Evolutionary conservation across 306 rosid genomes (phyloP), one percentile per base, ranked within the genome.

Genomic region (Begonia masoniana): DNA sequence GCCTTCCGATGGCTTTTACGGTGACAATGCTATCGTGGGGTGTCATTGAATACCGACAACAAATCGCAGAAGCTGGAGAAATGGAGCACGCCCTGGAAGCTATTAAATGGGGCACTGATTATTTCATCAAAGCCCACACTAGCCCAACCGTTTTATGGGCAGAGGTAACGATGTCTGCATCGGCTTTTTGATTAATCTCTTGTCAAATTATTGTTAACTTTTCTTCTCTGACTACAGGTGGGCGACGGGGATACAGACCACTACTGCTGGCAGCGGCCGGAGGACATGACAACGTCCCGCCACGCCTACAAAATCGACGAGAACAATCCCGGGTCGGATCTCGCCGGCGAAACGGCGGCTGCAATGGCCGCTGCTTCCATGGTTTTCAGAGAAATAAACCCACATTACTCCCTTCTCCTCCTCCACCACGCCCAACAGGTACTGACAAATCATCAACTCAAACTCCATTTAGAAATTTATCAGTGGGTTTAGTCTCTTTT

Each of bases 221-320:
- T 48, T 8, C 5, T 7, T 8, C 8, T 16, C 14, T 47, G 14
- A n/a, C 43, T 54, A 31, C 56, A 83, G 96, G 96, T 83, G 54
- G 96, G 96, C 6, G 94, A 87, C 3, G 96, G 94, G 1, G 55
- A 54, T n/a, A 79, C 88, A 0, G 97, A 84, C 60, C 97, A 88
- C 73, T 88, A 82, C 50, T 88, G 97, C 57, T 88, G 97, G 97
- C 94, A 88, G 64, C 72, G 96, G 52, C 82, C 97, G 13, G 92
- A 88, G 61, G 97, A 88, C 50, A 88, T 84, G 94, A 79, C 85
- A 0, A 88, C 97, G 0, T 79, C 97, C 0, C 83, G 97, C 5
- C 80, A 59, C 50, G 88, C 95, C 43, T 84, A 71, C 55, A 81
- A 69, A 73, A 55, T 88, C 3, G 85, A 88, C 14, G 65, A 43